A percentile compares a stretch with the other conserved stretches of the same genome.
phyloP scores from a whole-genome alignment of 1,284 basidiomycete genomes.

The Exobasidium rhododendri region DNA sequence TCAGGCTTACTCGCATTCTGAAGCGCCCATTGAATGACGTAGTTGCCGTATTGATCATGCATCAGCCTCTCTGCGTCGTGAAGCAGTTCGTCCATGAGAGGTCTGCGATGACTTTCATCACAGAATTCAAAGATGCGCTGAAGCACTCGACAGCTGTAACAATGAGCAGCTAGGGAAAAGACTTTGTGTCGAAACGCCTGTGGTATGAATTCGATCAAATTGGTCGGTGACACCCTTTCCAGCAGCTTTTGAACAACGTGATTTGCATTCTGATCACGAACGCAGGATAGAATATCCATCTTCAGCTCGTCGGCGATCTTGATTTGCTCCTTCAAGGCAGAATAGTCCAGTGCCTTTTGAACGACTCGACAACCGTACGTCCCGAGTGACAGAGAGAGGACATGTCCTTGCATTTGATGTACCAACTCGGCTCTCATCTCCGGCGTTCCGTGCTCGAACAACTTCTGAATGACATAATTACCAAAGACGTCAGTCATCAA shows the following conservation, averaged over 20 bases:
- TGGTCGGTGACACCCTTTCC: constrained; percentile 60
- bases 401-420: constrained; percentile 73
- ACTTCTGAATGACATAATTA: constrained; percentile 91
- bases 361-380: constrained; percentile 82
- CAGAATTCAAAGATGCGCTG: constrained; percentile 84
- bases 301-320: constrained; percentile 65
- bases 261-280: constrained; percentile 90
- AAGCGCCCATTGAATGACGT: constrained; percentile 90
- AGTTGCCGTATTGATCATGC: constrained; percentile 65
- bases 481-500: constrained; percentile 94
- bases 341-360: constrained; percentile 63
- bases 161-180: constrained; percentile 79
- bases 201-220: constrained; percentile 71
- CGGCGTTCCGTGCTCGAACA: constrained; percentile 83
- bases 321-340: constrained; percentile 24
- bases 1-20: constrained; percentile 74
- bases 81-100: constrained; percentile 81
- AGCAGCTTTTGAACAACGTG: constrained; percentile 67
- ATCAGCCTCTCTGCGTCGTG: constrained; percentile 60
- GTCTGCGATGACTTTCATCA: constrained; percentile 61
- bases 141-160: constrained; percentile 91
- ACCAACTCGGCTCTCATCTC: constrained; percentile 66
- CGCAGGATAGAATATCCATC: constrained; percentile 76
- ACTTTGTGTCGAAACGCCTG: constrained; percentile 76
- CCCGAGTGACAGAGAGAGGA: constrained; percentile 76